A percentile compares a stretch with the other conserved stretches of the same genome.
Conservation (phyloP, 2,329 filamentous ascomycete species). For the Phyllosticta citrichinensis region DNA sequence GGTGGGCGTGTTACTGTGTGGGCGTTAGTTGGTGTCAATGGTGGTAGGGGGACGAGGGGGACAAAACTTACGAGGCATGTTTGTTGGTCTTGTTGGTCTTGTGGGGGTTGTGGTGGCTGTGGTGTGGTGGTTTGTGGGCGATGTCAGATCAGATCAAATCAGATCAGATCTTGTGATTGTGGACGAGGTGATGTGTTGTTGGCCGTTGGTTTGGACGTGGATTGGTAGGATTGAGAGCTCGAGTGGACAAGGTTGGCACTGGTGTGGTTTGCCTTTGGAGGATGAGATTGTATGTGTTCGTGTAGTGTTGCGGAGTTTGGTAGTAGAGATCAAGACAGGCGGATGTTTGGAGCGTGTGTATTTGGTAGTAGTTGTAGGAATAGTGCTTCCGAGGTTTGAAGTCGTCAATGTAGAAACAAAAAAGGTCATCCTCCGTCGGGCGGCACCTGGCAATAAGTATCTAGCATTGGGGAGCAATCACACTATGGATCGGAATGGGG, state of each 20-base stretch:
- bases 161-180: not conserved
- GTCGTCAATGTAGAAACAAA: not conserved
- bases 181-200: not conserved
- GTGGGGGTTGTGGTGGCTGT: not conserved
- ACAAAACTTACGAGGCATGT: not conserved
- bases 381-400: not conserved
- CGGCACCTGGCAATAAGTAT: not conserved
- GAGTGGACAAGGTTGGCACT: too few species aligned
- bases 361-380: not conserved
- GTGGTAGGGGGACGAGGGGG: not conserved
- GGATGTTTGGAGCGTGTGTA: not conserved
- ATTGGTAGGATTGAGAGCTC: not conserved
- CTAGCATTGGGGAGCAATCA: not conserved
- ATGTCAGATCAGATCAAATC: not conserved
- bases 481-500: not conserved
- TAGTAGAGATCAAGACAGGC: not conserved
- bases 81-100: not conserved
- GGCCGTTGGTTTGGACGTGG: not conserved
- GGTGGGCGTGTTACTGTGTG: not conserved
- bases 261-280: too few species aligned
- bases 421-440: not conserved
- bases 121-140: not conserved
- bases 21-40: not conserved
- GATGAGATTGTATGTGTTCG: not conserved
- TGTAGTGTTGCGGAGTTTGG: not conserved